Base-by-base conservation (phyloP, 148 eudicot species). In the Persicaria maculosa region DNA sequence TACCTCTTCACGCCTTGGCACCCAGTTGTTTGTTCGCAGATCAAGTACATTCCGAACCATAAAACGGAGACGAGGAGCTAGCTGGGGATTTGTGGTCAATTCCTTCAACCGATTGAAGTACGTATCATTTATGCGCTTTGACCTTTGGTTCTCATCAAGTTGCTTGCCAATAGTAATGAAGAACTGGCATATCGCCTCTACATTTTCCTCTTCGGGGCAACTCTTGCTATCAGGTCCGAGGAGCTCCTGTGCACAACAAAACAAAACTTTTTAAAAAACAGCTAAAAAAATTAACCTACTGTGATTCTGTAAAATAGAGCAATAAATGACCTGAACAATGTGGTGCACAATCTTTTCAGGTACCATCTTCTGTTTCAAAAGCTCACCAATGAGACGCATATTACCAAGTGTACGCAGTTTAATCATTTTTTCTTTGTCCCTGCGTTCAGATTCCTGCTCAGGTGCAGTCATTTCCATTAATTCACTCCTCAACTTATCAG, bases 331-430 rank as follows among this genome's bases (percentile, higher is more conserved):
- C 99, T 88, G 94, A 77, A 89, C 94, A 75, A 96, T 89, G 79
- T 96, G 97, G 83, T 90, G 99, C 74, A 89, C 97, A 75, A 96
- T 90, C 70, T 79, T 96, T 81, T 96, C 97, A 36, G 94, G 93
- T 15, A 96, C 97, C 99, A 96, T 96, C 81, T 85, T 92, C 81
- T 96, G 99, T 86, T 90, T 96, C 79, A 96, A 64, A 82, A 96
- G 99, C 85, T 96, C 99, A n/a, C 99, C 99, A 85, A 96, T 92
- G 47, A 96, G 89, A 75, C 97, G 97, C 19, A 96, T 96, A 75
- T 96, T 96, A 64, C 99, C 99, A 64, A 96, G 97, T 75, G 97
- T 96, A 40, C 97, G 97, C 36, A 96, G 84, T 73, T 96, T 96
- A 75, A 90, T 44, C 85, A 90, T 70, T 80, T 83, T 83, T 76